Evolutionary conservation across 2,329 filamentous ascomycete genomes (phyloP).

Genomic region (Trichoderma breve): DNA sequence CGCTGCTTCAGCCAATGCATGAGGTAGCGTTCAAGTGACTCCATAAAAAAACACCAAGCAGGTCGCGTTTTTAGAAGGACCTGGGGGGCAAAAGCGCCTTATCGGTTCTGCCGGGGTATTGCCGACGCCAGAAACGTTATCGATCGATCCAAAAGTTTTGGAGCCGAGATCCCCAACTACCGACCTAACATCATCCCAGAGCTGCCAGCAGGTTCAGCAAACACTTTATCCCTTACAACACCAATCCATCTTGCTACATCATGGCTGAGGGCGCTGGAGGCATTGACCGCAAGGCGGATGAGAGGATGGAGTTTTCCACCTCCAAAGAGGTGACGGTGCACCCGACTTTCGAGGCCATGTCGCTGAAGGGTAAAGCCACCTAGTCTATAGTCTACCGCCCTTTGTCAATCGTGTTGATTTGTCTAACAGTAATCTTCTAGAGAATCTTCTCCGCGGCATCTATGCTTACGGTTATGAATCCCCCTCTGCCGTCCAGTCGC

Average conservation of each 20-base stretch:
- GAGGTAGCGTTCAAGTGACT: background rate
- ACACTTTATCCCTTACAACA: background rate
- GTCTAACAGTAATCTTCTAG: constrained; percentile 41
- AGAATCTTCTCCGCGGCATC: constrained; percentile 93
- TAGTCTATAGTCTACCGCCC: background rate
- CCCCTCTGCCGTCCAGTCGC: constrained; percentile 94
- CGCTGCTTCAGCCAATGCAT: background rate
- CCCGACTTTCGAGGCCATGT: constrained; percentile 93
- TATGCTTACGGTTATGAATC: constrained; percentile 99
- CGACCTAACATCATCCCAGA: background rate
- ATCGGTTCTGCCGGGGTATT: constrained; percentile 31
- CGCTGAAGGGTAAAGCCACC: constrained; percentile 68
- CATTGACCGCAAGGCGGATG: constrained; percentile 89
- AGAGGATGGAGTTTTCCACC: constrained; percentile 97
- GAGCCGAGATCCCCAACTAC: background rate
- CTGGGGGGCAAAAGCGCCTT: constrained; percentile 3
- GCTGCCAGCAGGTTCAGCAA: background rate
- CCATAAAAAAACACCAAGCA: constrained; percentile 15
- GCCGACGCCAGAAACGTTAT: constrained; percentile 25
- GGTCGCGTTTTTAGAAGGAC: constrained; percentile 14
- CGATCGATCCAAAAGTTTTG: constrained; percentile 30
- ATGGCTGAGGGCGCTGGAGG: constrained; percentile 81
- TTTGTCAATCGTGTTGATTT: constrained; percentile 38
- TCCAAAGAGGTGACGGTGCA: constrained; percentile 97
- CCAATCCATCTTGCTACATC: constrained; percentile 33